phyloP scores from a whole-genome alignment of 2,329 filamentous ascomycete species.

The Mycocentrospora acerina region DNA sequence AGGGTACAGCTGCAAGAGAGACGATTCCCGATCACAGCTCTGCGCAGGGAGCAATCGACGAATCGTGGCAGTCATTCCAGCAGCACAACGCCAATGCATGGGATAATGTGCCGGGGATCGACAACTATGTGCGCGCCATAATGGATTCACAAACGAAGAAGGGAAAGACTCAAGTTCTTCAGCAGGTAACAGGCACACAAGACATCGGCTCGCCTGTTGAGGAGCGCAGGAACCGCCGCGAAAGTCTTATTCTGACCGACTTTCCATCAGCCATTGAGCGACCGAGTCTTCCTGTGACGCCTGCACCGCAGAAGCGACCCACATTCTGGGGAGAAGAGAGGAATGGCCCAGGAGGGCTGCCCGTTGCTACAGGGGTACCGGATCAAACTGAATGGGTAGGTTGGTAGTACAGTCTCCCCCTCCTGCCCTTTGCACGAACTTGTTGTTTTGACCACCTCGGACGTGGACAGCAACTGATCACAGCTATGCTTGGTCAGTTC shows the following conservation, averaged over 20 bases:
- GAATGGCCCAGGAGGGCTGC: constrained; percentile 61
- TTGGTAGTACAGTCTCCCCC: constrained; percentile 48
- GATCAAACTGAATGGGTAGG: constrained; percentile 93
- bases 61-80: constrained; percentile 73
- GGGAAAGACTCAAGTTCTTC: constrained; percentile 47
- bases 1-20: constrained; percentile 15
- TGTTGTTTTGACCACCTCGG: constrained; percentile 21
- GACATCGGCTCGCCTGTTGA: constrained; percentile 38
- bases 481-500: too few species aligned
- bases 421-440: constrained; percentile 24
- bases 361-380: constrained; percentile 79
- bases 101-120: constrained; percentile 89
- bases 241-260: constrained; percentile 74
- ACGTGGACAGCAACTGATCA: constrained; percentile 1
- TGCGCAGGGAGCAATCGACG: constrained; percentile 42
- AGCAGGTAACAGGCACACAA: constrained; percentile 23
- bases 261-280: constrained; percentile 82
- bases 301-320: constrained; percentile 71
- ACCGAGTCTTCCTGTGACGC: constrained; percentile 87
- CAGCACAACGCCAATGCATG: constrained; percentile 73
- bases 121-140: constrained; percentile 78
- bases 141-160: constrained; percentile 61
- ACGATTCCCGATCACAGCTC: constrained; percentile 16
- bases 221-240: constrained; percentile 43
- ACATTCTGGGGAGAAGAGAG: constrained; percentile 67